These are phyloP conservation scores for Alloteropsis semialata DNA, from an alignment of 176 grass and related monocot genomes.

Conservation along the genomic window DNA sequence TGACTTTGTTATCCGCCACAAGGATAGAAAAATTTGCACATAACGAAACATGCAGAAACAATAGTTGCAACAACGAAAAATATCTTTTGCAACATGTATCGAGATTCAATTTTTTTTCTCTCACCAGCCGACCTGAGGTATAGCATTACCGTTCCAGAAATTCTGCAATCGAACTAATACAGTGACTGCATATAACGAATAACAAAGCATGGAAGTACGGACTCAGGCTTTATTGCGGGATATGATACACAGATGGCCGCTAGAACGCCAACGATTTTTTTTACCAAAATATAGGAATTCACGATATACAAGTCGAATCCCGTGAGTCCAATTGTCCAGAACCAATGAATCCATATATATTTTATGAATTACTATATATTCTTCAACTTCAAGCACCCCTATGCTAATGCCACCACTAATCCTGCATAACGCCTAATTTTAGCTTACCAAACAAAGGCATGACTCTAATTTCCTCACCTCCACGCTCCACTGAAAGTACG, in stretches of 20 bases:
- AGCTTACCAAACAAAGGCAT: background rate
- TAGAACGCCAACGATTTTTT: background rate
- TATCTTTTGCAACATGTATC: too few species aligned
- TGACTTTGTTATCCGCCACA: too few species aligned
- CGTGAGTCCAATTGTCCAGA: constrained; percentile 6
- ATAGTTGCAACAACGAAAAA: too few species aligned
- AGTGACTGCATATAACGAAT: background rate
- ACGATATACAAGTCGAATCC: constrained; percentile 18
- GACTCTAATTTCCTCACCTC: background rate
- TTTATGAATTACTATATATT: constrained; percentile 36
- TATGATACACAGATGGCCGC: background rate
- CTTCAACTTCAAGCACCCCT: constrained; percentile 5
- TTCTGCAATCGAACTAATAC: background rate
- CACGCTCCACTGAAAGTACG: background rate
- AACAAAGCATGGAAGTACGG: background rate
- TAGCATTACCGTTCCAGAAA: background rate
- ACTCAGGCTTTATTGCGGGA: background rate
- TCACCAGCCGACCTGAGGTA: too few species aligned
- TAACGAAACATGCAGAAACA: too few species aligned
- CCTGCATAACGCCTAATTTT: constrained; percentile 13
- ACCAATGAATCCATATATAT: constrained; percentile 36
- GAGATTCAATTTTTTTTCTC: too few species aligned
- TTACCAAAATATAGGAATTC: constrained; percentile 26
- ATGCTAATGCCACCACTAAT: constrained; percentile 24
- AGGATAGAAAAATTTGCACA: too few species aligned